Evolutionary conservation across 1,139 yeast species (phyloP), one percentile per base, ranked within the genome.

Genomic region (Candida tropicalis): DNA sequence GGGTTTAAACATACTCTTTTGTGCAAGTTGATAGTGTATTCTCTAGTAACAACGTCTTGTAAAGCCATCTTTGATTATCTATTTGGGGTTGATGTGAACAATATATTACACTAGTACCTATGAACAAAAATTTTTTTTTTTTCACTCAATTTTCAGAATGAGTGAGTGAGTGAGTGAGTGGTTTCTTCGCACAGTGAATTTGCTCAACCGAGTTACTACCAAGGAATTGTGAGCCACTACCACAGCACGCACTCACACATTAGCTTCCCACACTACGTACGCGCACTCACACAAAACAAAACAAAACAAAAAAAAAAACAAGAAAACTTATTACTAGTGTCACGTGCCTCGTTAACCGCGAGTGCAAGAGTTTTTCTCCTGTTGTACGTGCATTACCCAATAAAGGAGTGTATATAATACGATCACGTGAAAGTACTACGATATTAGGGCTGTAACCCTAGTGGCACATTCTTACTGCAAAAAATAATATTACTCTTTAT

Each of bases 1-100:
- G 16, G 8, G 11, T 16, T 11, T 4, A 3, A 52, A 86, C 95
- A 76, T 84, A 88, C 96, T 82, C 98, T 90, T 81, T 90, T 93
- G 96, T 90, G 96, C 79, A 93, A 81, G 91, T 95, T 93, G 79
- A 95, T 91, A 84, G 99, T 95, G 90, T 95, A 95, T 82, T 95
- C 99, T 80, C 99, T 96, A 75, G 99, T 88, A 79, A 95, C 97
- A 78, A 90, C 97, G 93, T 93, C 98, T 82, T 89, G 89, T 76
- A 89, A 82, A 78, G 97, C 97, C 82, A 89, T 87, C 79, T 79
- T 81, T 59, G 69, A 52, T 54, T 35, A 38, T 45, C 42, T 26
- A 11, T 35, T 24, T 29, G n/a, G n/a, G 18, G 32, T 35, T n/a
- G 38, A 39, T 34, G 33, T 22, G 34, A 26, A 39, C 20, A 34